phyloP scores from a whole-genome alignment of 2,329 filamentous ascomycete genomes.

The Penicillium psychrosexuale region DNA sequence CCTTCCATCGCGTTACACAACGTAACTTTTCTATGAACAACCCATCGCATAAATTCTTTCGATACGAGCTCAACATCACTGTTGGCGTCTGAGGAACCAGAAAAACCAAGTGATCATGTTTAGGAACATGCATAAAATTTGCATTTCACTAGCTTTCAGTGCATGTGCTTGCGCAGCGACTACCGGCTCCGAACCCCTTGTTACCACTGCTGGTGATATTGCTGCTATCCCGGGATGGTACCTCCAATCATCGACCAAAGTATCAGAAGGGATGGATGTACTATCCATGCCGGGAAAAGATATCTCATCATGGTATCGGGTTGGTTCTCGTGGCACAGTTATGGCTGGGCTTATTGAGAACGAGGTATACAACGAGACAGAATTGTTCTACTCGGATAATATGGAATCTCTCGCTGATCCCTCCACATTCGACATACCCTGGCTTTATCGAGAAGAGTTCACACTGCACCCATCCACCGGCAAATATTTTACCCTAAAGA shows the following conservation, averaged over 20 bases:
- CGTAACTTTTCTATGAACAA: not conserved
- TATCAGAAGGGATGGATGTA: conserved; percentile 34
- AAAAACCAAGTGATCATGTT: not conserved
- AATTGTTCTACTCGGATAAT: conserved; percentile 57
- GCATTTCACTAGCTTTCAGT: not conserved
- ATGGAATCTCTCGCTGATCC: conserved; percentile 45
- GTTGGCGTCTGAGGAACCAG: not conserved
- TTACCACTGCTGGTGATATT: conserved; percentile 26
- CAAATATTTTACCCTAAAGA: conserved; percentile 53
- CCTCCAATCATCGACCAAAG: conserved; percentile 46
- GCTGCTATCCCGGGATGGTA: conserved; percentile 46
- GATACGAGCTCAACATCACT: not conserved
- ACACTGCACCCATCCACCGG: conserved; percentile 31
- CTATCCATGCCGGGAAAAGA: conserved; percentile 48
- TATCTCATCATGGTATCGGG: conserved; percentile 52
- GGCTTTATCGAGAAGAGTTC: conserved; percentile 59
- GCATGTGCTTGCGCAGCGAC: not conserved
- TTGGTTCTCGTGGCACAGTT: conserved; percentile 52
- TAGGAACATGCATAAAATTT: not conserved
- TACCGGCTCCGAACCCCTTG: conserved; percentile 7
- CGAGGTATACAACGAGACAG: conserved; percentile 51
- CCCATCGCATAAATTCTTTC: not conserved
- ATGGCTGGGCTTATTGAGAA: conserved; percentile 57
- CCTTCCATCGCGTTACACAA: not conserved
- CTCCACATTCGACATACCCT: conserved; percentile 52